Evolutionary conservation across 2,329 filamentous ascomycete genomes (phyloP), one percentile per base, ranked within the genome.

Genomic region (Cladosporium sphaerospermum): DNA sequence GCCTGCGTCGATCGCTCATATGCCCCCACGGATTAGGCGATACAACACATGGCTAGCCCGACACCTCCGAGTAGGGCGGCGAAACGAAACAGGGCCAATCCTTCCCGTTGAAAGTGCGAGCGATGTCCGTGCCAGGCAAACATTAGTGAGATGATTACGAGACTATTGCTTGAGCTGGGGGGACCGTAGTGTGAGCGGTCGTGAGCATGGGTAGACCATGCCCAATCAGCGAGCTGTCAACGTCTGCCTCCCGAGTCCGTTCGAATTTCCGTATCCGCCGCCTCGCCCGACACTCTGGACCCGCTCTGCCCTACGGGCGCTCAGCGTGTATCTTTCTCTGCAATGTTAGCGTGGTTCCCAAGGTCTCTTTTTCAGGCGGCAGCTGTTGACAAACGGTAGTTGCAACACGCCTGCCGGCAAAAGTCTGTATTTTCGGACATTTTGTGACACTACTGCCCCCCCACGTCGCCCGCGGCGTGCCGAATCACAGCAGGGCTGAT

Each of bases 41-140:
- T 6, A 28, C 23, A 43, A 32, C 48, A 51, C 48, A 51, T 44
- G 48, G 48, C 33, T 33, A 40, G 39, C 32, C 47, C n/a, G 39
- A 19, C 18, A 36, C 31, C 28, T 19, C 31, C 31, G 10, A 11
- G 31, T 45, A 41, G 36, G 48, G 40, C 48, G 48, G 40, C 48
- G 48, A 51, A 51, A 51, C 48, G n/a, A 37, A 33, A 51, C 47
- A 50, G 39, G 47, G 37, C 19, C 31, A 43, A 51, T 51, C 48
- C 48, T 51, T 51, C 48, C 47, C 47, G 47, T 23, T 28, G n/a
- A 32, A 49, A 49, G 47, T 50, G 47, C 48, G 48, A 51, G 48
- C 33, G 32, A 36, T 51, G 48, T 51, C 48, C 48, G 48, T 51
- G 48, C 40, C 40, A 34, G 19, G 8, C 31, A 43, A 36, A 11